Evolutionary conservation across 2,329 filamentous ascomycete species (phyloP), one percentile per base, ranked within the genome.

Genomic region (Alternaria triticina): DNA sequence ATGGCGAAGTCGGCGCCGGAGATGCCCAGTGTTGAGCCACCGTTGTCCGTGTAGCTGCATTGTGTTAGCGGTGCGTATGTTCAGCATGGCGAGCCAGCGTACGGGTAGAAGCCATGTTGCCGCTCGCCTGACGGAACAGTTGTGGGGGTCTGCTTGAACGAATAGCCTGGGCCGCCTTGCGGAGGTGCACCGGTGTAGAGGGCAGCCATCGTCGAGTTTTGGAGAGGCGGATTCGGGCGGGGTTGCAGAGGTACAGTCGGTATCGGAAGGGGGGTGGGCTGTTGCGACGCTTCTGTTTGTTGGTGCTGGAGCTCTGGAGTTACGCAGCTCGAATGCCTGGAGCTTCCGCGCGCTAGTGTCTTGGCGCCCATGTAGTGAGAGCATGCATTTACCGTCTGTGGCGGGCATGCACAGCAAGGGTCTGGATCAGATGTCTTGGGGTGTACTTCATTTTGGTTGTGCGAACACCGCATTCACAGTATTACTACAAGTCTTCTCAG

Each of bases 1-100:
- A 99, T 96, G 78, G 94, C 89, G 86, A 98, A 99, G 85, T 96
- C 92, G 78, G 90, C 89, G 73, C 96, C 96, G 43, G 93, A 91
- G 81, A 99, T 98, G 77, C 94, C 96, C 60, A 99, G 89, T 58
- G 96, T 98, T 64, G 94, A 97, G 73, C 96, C 96, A 73, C 96
- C 96, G 81, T 99, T 99, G 85, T 99, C 95, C 71, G 96, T 96
- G 83, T 99, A 99, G 74, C 92, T 96, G 72, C 36, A 51, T 6
- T 49, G 28, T 36, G 25, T 78, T 64, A 77, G 69, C 23, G 20
- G n/a, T 10, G 4, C 8, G 28, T 62, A 43, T 68, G 56, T 30
- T 22, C 22, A 40, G 57, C 52, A 33, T 20, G 15, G 4, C 15
- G 20, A 36, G 13, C 20, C 15, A 27, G 45, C 91, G 77, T 88